Conservation (phyloP, 2,329 filamentous ascomycete genomes). For the Penicillium palitans region DNA sequence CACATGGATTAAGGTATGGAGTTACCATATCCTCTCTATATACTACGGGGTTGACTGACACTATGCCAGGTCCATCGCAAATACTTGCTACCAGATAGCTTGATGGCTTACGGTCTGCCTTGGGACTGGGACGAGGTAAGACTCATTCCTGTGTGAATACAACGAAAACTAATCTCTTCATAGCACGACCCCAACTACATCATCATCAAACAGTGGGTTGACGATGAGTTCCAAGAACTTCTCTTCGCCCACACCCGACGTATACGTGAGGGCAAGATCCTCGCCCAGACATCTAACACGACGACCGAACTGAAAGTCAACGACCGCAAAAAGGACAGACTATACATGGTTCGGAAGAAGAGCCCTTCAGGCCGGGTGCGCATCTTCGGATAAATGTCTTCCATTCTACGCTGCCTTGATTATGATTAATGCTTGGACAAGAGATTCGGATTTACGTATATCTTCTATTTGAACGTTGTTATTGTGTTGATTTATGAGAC, state of each 20-base stretch:
- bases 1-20: conserved; percentile 47
- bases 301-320: conserved; percentile 45
- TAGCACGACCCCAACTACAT: conserved; percentile 65
- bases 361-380: conserved; percentile 32
- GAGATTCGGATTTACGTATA: neutral
- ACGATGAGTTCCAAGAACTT: conserved; percentile 68
- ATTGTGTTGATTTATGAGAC: conserved; percentile 9
- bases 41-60: conserved; percentile 9
- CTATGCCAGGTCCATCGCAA: conserved; percentile 45
- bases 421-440: conserved; percentile 6
- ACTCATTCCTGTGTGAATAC: neutral
- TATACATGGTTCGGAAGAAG: conserved; percentile 49
- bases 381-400: conserved; percentile 29
- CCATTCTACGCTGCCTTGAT: neutral
- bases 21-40: neutral
- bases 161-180: neutral
- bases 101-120: conserved; percentile 47
- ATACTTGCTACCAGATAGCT: conserved; percentile 48
- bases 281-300: conserved; percentile 39
- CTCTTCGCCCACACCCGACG: conserved; percentile 70
- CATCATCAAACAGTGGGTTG: conserved; percentile 71
- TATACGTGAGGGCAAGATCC: conserved; percentile 56
- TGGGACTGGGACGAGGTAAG: conserved; percentile 52
- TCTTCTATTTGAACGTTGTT: conserved; percentile 1
- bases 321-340: conserved; percentile 45